These are phyloP conservation scores for Torulaspora gathmanii DNA, from an alignment of 805 yeast genomes.

Conservation along the genomic window DNA sequence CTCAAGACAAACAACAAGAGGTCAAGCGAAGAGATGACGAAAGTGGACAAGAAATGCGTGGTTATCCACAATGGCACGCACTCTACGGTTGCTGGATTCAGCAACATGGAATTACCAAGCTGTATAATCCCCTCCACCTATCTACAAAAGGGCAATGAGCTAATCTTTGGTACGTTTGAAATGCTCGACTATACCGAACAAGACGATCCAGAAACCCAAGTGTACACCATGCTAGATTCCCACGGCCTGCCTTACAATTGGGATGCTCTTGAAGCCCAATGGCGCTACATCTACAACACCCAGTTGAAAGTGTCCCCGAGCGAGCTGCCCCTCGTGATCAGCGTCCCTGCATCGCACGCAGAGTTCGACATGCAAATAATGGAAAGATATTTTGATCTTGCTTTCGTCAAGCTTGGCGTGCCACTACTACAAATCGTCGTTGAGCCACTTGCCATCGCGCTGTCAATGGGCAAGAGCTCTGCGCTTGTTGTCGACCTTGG, in stretches of 20 bases:
- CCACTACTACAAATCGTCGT: slow-evolving; percentile 75
- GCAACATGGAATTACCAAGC: slow-evolving; percentile 59
- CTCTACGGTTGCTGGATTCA: slow-evolving; percentile 65
- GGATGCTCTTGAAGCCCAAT: slow-evolving; percentile 61
- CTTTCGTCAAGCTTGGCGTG: slow-evolving; percentile 67
- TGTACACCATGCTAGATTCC: slow-evolving; percentile 50
- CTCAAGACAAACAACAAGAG: background rate
- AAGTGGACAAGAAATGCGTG: slow-evolving; percentile 44
- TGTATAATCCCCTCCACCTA: slow-evolving; percentile 55
- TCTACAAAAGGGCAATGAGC: slow-evolving; percentile 31
- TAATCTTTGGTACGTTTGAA: slow-evolving; percentile 29
- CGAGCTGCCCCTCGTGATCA: slow-evolving; percentile 62
- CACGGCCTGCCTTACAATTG: slow-evolving; percentile 67
- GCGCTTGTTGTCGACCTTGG: slow-evolving; percentile 83
- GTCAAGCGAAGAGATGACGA: slow-evolving; percentile 5
- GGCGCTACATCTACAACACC: slow-evolving; percentile 59
- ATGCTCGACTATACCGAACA: slow-evolving; percentile 24
- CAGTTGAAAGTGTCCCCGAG: slow-evolving; percentile 46
- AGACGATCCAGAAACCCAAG: slow-evolving; percentile 9
- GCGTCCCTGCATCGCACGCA: slow-evolving; percentile 31
- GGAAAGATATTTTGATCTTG: slow-evolving; percentile 63
- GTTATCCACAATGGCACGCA: slow-evolving; percentile 67
- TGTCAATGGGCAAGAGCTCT: slow-evolving; percentile 71
- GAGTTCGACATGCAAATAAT: slow-evolving; percentile 37
- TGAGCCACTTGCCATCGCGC: slow-evolving; percentile 71